phyloP scores from a whole-genome alignment of 129 eudicot species.

The Pulicaria dysenterica region DNA sequence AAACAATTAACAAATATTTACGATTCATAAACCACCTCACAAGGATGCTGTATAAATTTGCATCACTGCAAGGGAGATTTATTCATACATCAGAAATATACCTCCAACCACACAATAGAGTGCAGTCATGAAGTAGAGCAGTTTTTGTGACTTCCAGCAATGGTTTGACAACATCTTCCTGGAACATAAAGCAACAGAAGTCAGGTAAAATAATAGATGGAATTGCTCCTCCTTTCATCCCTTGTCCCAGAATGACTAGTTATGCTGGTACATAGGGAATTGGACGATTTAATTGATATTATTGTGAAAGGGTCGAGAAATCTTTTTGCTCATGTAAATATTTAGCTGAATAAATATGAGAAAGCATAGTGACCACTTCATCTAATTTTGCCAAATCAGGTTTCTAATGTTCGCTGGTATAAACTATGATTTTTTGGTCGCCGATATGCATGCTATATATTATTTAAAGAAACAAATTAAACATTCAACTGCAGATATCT shows the following conservation, averaged over 20 bases:
- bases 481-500: slow-evolving; percentile 7
- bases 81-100: slow-evolving; percentile 27
- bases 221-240: background rate
- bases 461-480: slow-evolving; percentile 1
- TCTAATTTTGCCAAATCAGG: slow-evolving; percentile 1
- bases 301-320: no score
- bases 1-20: slow-evolving; percentile 16
- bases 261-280: no score
- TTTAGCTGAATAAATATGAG: slow-evolving; percentile 3
- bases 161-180: slow-evolving; percentile 99
- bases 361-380: slow-evolving; percentile 10
- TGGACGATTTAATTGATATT: no score
- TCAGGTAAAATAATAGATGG: background rate
- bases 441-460: background rate
- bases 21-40: background rate
- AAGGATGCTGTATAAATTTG: background rate
- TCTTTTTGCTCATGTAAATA: no score
- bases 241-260: no score
- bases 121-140: slow-evolving; percentile 93
- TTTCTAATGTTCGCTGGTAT: background rate
- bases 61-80: background rate
- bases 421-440: background rate
- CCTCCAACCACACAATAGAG: slow-evolving; percentile 99
- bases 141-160: slow-evolving; percentile 97
- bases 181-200: slow-evolving; percentile 27